Conservation (phyloP, 768 basidiomycete species). For the Calocera viscosa region DNA sequence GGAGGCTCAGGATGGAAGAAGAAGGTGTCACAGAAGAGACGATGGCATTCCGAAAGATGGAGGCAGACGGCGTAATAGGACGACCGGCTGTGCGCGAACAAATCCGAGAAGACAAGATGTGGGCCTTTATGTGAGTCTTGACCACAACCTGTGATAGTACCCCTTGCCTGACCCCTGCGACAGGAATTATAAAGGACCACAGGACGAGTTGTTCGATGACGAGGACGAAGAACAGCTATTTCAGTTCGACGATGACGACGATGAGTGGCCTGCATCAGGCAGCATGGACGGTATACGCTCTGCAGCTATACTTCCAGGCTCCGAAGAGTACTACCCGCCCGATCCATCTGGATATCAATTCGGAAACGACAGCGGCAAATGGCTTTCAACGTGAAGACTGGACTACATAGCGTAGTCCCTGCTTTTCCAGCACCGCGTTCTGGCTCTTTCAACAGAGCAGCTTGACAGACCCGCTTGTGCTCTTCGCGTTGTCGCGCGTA, state of each 20-base stretch:
- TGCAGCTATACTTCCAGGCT: background rate
- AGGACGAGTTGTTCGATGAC: background rate
- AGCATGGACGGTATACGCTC: background rate
- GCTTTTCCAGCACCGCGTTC: background rate
- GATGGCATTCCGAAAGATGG: background rate
- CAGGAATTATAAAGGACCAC: background rate
- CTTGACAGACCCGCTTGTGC: background rate
- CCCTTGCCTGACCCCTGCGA: background rate
- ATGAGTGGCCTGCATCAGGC: background rate
- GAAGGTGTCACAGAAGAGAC: background rate
- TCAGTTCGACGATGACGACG: slow-evolving; percentile 7
- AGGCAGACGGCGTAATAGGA: background rate
- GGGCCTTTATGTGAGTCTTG: background rate
- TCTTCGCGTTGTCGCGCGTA: background rate
- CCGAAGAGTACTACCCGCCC: background rate
- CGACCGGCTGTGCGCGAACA: background rate
- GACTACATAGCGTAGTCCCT: too few relatives aligned
- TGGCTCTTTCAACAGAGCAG: background rate
- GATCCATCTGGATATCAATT: background rate
- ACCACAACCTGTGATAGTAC: background rate
- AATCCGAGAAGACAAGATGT: background rate
- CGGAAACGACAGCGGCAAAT: background rate
- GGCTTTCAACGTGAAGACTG: background rate
- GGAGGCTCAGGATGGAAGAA: background rate
- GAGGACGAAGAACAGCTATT: background rate